Evolutionary conservation across 2,329 filamentous ascomycete species (phyloP).

Genomic region (Aspergillus viridinutans): DNA sequence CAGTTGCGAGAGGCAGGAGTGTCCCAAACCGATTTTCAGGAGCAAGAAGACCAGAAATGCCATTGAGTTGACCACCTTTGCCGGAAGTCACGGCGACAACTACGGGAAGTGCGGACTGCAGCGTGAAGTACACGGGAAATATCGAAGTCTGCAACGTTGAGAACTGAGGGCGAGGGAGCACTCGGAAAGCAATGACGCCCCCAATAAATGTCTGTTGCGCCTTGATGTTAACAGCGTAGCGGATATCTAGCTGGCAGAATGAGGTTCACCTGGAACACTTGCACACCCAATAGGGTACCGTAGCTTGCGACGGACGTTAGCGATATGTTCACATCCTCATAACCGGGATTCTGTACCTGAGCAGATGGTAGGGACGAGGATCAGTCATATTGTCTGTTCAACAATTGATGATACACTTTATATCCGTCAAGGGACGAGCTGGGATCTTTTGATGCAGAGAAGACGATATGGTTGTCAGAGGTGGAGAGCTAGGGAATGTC

Average conservation of each 20-base stretch:
- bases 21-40: slow-evolving; percentile 61
- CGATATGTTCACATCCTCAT: neutral
- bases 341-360: slow-evolving; percentile 21
- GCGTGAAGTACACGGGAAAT: slow-evolving; percentile 77
- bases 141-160: slow-evolving; percentile 71
- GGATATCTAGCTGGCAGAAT: neutral
- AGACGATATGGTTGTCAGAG: neutral
- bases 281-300: slow-evolving; percentile 79
- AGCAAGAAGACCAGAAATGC: slow-evolving; percentile 38
- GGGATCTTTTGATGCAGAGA: slow-evolving; percentile 1
- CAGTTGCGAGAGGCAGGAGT: slow-evolving; percentile 63
- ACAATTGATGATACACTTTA: neutral
- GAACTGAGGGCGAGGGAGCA: slow-evolving; percentile 76
- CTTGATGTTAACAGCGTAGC: neutral
- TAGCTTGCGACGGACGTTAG: slow-evolving; percentile 54
- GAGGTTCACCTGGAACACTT: slow-evolving; percentile 70
- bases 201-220: slow-evolving; percentile 64
- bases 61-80: slow-evolving; percentile 40
- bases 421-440: neutral
- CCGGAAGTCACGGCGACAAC: slow-evolving; percentile 77
- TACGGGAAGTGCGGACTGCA: slow-evolving; percentile 73
- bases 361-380: slow-evolving; percentile 31
- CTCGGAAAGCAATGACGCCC: slow-evolving; percentile 70
- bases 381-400: slow-evolving; percentile 22
- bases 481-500: neutral